Conservation (phyloP, 2,329 filamentous ascomycete species). For the Cryphonectria japonica region DNA sequence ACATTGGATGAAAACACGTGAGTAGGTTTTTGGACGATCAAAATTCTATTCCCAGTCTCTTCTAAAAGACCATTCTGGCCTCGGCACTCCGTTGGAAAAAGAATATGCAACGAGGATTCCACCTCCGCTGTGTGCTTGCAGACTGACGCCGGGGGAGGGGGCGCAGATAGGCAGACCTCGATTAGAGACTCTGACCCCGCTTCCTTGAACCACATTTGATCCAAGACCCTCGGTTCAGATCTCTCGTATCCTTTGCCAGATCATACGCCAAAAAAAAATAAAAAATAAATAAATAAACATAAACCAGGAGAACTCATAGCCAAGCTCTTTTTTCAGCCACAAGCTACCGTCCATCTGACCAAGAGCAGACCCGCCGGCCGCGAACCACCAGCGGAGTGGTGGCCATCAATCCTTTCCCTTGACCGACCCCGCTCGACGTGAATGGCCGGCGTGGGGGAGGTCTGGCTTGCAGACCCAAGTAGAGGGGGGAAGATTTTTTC, state of each 20-base stretch:
- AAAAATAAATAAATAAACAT: background rate
- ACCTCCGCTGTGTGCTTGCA: constrained; percentile 20
- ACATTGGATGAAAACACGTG: background rate
- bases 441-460: background rate
- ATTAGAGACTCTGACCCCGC: background rate
- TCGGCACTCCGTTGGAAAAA: constrained; percentile 18
- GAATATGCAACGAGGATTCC: constrained; percentile 11
- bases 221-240: background rate
- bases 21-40: constrained; percentile 7
- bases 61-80: constrained; percentile 26
- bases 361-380: background rate
- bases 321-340: background rate
- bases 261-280: background rate
- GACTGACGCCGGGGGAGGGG: background rate
- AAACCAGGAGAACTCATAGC: background rate
- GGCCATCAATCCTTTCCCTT: background rate
- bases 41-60: constrained; percentile 25
- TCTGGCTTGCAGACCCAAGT: background rate
- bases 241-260: constrained; percentile 5
- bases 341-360: background rate
- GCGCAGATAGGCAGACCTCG: constrained; percentile 10
- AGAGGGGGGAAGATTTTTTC: background rate
- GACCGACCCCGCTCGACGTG: background rate
- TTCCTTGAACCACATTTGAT: constrained; percentile 14
- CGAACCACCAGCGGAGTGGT: background rate